Evolutionary conservation across 2,329 filamentous ascomycete genomes (phyloP).

Genomic region (Alternaria atra): DNA sequence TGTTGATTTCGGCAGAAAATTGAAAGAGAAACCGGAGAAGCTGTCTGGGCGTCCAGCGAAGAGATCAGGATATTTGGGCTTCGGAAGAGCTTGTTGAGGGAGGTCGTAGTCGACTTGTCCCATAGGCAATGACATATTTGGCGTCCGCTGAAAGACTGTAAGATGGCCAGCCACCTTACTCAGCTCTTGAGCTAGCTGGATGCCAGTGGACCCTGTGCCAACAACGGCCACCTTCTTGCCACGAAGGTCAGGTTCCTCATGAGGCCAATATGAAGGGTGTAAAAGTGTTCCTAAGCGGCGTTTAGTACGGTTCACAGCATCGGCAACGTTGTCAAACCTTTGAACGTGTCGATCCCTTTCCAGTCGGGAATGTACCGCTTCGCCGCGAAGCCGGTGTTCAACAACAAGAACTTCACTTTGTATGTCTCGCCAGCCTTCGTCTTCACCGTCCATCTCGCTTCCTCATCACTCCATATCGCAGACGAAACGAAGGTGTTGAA

Average conservation of each 20-base stretch:
- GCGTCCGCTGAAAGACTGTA: constrained; percentile 70
- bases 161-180: constrained; percentile 60
- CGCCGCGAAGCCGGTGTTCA: constrained; percentile 58
- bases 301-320: background rate
- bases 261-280: constrained; percentile 68
- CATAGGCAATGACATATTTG: constrained; percentile 47
- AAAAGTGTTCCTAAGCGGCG: constrained; percentile 47
- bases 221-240: constrained; percentile 69
- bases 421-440: constrained; percentile 53
- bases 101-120: constrained; percentile 22
- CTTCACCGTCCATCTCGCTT: constrained; percentile 56
- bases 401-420: constrained; percentile 57
- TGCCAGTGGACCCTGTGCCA: constrained; percentile 67
- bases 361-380: constrained; percentile 56
- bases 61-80: constrained; percentile 38
- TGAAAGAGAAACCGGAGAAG: constrained; percentile 33
- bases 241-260: constrained; percentile 60
- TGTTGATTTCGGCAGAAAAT: constrained; percentile 27
- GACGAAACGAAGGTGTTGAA: constrained; percentile 57
- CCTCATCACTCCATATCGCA: constrained; percentile 52
- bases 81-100: constrained; percentile 55
- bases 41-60: constrained; percentile 11
- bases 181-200: constrained; percentile 69
- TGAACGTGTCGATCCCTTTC: constrained; percentile 45
- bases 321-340: constrained; percentile 19